These are phyloP conservation scores for Jatropha podagrica DNA, from an alignment of 441 rosid genomes.

Conservation along the genomic window DNA sequence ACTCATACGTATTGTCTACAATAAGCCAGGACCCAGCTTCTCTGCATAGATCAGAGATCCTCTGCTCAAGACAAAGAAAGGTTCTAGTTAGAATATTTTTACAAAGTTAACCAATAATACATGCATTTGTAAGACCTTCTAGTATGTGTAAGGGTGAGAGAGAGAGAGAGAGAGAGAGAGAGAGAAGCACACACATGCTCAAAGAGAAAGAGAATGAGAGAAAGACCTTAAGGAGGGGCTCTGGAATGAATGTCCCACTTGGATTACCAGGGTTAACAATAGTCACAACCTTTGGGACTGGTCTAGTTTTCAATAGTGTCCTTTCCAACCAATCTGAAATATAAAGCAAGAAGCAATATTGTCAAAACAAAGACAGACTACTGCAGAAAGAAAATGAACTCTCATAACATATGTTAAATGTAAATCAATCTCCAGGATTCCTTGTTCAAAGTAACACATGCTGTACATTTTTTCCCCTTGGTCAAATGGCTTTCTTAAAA, in stretches of 20 bases:
- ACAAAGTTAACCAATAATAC: slow-evolving; percentile 7
- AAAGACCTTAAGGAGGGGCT: slow-evolving; percentile 67
- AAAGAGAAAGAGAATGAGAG: slow-evolving; percentile 18
- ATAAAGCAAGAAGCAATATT: slow-evolving; percentile 15
- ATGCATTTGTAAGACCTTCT: background rate
- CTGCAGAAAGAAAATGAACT: background rate
- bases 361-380: background rate
- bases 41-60: slow-evolving; percentile 83
- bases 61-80: slow-evolving; percentile 47
- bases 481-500: background rate
- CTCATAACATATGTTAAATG: slow-evolving; percentile 1
- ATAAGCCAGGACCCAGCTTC: slow-evolving; percentile 94
- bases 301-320: slow-evolving; percentile 62
- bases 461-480: background rate
- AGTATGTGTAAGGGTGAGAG: background rate
- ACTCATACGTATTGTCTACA: slow-evolving; percentile 98
- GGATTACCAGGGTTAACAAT: slow-evolving; percentile 99
- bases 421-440: background rate
- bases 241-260: slow-evolving; percentile 88
- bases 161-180: background rate
- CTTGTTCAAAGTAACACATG: slow-evolving; percentile 9
- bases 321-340: slow-evolving; percentile 87
- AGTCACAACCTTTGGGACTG: slow-evolving; percentile 88
- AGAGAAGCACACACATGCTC: background rate
- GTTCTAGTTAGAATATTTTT: slow-evolving; percentile 19